phyloP scores from a whole-genome alignment of 108 stramenopile genomes.

The Cyclotella kingstonii region DNA sequence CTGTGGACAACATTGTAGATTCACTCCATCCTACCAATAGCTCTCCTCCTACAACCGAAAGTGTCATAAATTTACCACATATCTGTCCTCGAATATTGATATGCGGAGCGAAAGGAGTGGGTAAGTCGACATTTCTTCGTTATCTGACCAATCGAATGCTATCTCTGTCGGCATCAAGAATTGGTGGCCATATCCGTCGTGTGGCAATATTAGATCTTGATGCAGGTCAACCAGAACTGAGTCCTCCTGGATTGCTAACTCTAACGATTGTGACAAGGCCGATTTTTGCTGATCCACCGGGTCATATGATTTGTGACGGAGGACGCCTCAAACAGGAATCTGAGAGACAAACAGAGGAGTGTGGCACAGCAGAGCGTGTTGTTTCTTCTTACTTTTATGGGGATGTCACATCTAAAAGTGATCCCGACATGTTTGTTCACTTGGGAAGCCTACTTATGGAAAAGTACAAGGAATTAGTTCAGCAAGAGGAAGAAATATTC shows the following conservation, averaged over 20 bases:
- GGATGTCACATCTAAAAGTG: conserved; percentile 67
- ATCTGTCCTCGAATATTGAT: conserved; percentile 43
- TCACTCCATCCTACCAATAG: conserved; percentile 3
- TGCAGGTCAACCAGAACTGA: conserved; percentile 89
- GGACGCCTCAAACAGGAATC: neutral
- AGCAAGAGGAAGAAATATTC: conserved; percentile 1
- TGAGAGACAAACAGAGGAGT: neutral
- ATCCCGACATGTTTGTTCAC: conserved; percentile 72
- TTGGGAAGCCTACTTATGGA: conserved; percentile 44
- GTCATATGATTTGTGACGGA: conserved; percentile 43
- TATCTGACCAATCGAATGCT: conserved; percentile 79
- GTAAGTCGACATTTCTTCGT: conserved; percentile 85
- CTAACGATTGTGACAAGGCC: conserved; percentile 66
- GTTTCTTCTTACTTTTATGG: conserved; percentile 72
- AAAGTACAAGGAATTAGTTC: conserved; percentile 37
- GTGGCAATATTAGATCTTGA: conserved; percentile 90
- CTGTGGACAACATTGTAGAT: conserved; percentile 40
- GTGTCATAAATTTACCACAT: neutral
- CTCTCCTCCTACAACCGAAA: conserved; percentile 9
- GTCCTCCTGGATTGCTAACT: conserved; percentile 81
- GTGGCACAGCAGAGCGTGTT: conserved; percentile 19
- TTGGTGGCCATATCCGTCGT: neutral
- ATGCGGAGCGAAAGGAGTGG: conserved; percentile 91
- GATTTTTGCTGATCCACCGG: conserved; percentile 74
- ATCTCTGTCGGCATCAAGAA: conserved; percentile 3